phyloP scores from a whole-genome alignment of 2,329 filamentous ascomycete genomes.

The Apiospora koreana region DNA sequence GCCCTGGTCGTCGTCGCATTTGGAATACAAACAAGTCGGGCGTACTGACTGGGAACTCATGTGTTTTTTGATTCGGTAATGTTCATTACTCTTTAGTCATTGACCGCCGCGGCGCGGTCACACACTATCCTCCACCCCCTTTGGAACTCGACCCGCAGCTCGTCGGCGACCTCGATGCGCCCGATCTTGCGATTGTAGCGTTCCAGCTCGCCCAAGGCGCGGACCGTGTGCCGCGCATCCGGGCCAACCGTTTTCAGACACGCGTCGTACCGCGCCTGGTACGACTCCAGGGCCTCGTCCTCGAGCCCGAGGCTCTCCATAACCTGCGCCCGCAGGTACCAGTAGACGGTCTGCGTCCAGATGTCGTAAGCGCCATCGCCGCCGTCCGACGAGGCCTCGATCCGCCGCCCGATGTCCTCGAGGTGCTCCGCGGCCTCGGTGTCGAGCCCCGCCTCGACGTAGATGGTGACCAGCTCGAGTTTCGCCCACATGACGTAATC shows the following conservation, averaged over 20 bases:
- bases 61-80: background rate
- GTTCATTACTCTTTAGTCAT: background rate
- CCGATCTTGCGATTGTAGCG: slow-evolving; percentile 13
- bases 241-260: slow-evolving; percentile 10
- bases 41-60: background rate
- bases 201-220: slow-evolving; percentile 12
- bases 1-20: background rate
- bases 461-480: slow-evolving; percentile 10
- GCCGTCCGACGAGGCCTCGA: background rate
- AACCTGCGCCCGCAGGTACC: background rate
- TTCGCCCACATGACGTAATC: slow-evolving; percentile 13
- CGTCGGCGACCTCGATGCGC: slow-evolving; percentile 8
- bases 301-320: slow-evolving; percentile 5
- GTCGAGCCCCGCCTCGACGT: slow-evolving; percentile 4
- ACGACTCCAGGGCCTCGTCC: background rate
- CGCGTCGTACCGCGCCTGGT: background rate
- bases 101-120: background rate
- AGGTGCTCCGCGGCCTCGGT: slow-evolving; percentile 5
- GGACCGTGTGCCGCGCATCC: slow-evolving; percentile 9
- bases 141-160: background rate
- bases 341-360: slow-evolving; percentile 12
- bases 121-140: slow-evolving; percentile 4
- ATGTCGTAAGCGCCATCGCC: background rate
- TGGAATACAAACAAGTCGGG: background rate
- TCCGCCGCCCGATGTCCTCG: background rate